These are phyloP conservation scores for Nymphaea colorata DNA, from an alignment of 164 flowering plant species.

Conservation along the genomic window DNA sequence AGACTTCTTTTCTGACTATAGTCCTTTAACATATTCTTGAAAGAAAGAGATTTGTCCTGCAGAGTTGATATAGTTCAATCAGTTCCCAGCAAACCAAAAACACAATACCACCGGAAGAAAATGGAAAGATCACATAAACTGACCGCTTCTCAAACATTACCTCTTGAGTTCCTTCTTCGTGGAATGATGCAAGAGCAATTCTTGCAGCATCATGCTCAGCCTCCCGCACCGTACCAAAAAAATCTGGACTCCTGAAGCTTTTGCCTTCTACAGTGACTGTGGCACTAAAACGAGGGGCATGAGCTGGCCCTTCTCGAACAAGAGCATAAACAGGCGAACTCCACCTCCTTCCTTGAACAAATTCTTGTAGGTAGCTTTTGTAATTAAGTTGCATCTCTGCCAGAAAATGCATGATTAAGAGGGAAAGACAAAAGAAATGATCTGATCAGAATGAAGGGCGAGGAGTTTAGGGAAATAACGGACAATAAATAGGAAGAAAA, in stretches of 20 bases:
- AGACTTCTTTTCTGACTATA: constrained; percentile 36
- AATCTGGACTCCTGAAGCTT: constrained; percentile 35
- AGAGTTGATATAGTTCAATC: constrained; percentile 1
- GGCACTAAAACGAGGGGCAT: constrained; percentile 46
- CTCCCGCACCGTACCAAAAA: constrained; percentile 40
- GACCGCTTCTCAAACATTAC: constrained; percentile 13
- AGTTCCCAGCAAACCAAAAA: neutral
- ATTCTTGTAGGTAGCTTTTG: constrained; percentile 49
- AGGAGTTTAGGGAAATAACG: neutral
- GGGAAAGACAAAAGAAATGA: constrained; percentile 2
- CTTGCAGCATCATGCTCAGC: constrained; percentile 77
- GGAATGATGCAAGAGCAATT: constrained; percentile 44
- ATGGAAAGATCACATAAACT: neutral
- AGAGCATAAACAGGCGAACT: constrained; percentile 34
- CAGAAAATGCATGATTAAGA: constrained; percentile 1
- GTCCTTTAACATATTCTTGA: constrained; percentile 56
- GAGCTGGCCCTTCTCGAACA: constrained; percentile 50
- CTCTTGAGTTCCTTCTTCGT: constrained; percentile 26
- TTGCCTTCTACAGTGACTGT: constrained; percentile 46
- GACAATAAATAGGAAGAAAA: neutral
- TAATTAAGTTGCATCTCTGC: constrained; percentile 20
- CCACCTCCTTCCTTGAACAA: constrained; percentile 35
- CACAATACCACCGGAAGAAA: neutral
- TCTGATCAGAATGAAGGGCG: neutral
- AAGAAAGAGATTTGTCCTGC: constrained; percentile 29